Evolutionary conservation across 2,329 filamentous ascomycete genomes (phyloP).

Genomic region (Ceratocystis eucalypticola): DNA sequence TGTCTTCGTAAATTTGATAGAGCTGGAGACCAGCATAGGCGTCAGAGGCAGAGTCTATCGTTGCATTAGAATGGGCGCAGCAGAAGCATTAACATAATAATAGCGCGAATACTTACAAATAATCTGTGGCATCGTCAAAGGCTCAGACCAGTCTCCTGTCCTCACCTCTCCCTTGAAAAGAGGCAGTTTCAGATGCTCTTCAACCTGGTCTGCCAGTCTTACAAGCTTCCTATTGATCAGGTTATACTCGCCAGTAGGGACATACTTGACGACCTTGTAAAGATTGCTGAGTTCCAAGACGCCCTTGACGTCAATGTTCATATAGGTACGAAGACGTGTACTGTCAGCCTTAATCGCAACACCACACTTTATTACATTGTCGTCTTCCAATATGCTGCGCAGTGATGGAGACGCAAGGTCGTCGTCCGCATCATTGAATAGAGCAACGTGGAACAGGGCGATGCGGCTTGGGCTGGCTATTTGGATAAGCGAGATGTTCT

Average conservation of each 20-base stretch:
- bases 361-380: slow-evolving; percentile 57
- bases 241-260: slow-evolving; percentile 31
- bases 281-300: slow-evolving; percentile 74
- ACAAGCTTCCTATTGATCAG: slow-evolving; percentile 55
- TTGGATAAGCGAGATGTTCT: slow-evolving; percentile 71
- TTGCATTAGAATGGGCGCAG: background rate
- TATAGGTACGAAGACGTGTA: slow-evolving; percentile 51
- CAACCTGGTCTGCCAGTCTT: slow-evolving; percentile 53
- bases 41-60: slow-evolving; percentile 61
- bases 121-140: slow-evolving; percentile 51
- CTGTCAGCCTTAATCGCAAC: slow-evolving; percentile 61
- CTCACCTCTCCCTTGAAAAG: slow-evolving; percentile 65
- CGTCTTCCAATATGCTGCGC: slow-evolving; percentile 56
- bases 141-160: slow-evolving; percentile 57
- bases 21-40: slow-evolving; percentile 68
- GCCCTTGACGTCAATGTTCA: slow-evolving; percentile 51
- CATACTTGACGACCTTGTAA: slow-evolving; percentile 62
- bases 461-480: slow-evolving; percentile 64
- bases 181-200: slow-evolving; percentile 58
- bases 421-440: slow-evolving; percentile 40
- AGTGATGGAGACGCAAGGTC: slow-evolving; percentile 56
- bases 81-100: background rate
- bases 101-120: slow-evolving; percentile 41
- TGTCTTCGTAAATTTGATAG: slow-evolving; percentile 56
- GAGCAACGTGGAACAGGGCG: slow-evolving; percentile 66